Evolutionary conservation across 805 yeast species (phyloP).

Genomic region (Saccharomyces mikatae): DNA sequence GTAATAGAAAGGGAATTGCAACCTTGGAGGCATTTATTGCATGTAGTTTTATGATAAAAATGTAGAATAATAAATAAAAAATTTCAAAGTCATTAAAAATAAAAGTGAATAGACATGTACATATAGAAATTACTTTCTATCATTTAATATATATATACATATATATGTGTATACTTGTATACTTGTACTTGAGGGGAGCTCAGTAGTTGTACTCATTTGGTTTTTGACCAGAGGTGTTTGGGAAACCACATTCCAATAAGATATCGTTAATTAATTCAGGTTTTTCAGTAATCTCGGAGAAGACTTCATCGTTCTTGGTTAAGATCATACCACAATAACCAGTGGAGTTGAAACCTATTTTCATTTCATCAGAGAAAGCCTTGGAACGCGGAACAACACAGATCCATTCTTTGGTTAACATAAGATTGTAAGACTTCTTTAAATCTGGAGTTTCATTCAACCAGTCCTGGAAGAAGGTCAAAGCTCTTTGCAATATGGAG

Average conservation of each 20-base stretch:
- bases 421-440: conserved; percentile 65
- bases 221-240: conserved; percentile 43
- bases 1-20: background rate
- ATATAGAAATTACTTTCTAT: background rate
- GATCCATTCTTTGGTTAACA: conserved; percentile 77
- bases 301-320: conserved; percentile 58
- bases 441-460: conserved; percentile 20
- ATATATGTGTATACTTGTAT: background rate
- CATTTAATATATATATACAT: background rate
- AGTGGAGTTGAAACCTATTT: conserved; percentile 65
- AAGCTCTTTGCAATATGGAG: conserved; percentile 59
- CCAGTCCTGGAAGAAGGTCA: conserved; percentile 58
- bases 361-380: conserved; percentile 33
- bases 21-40: background rate
- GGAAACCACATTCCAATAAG: conserved; percentile 54
- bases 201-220: conserved; percentile 57
- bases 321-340: conserved; percentile 74
- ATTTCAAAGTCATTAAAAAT: background rate
- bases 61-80: background rate
- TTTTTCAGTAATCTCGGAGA: conserved; percentile 42
- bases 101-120: background rate
- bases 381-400: conserved; percentile 72
- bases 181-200: background rate
- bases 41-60: background rate
- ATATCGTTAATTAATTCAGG: conserved; percentile 38